These are phyloP conservation scores for Trichoderma brevicompactum DNA, from an alignment of 2,329 filamentous ascomycete species.

Conservation along the genomic window DNA sequence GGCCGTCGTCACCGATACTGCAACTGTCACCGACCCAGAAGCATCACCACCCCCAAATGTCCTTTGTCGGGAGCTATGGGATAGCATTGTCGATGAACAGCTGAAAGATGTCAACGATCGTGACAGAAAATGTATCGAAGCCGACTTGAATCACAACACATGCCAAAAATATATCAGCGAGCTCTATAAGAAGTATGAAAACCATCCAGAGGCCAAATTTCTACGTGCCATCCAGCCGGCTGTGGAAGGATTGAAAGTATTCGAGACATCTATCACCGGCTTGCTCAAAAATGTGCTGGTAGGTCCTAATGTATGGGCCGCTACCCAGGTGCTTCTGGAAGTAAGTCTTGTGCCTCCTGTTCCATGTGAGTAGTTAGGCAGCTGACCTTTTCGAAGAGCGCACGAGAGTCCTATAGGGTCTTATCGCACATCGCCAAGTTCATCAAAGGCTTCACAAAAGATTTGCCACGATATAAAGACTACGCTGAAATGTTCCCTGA, in stretches of 20 bases:
- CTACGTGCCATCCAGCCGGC: neutral
- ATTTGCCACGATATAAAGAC: neutral
- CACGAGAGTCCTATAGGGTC: neutral
- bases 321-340: neutral
- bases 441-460: neutral
- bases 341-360: neutral
- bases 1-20: too few relatives aligned
- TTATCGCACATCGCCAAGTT: neutral
- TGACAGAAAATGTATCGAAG: neutral
- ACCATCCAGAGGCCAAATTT: neutral
- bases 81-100: too few relatives aligned
- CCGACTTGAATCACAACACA: neutral
- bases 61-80: too few relatives aligned
- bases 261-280: neutral
- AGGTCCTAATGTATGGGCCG: neutral
- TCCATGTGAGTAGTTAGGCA: neutral
- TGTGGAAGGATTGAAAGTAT: neutral
- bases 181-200: neutral
- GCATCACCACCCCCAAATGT: too few relatives aligned
- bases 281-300: neutral
- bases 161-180: neutral
- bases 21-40: too few relatives aligned
- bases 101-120: too few relatives aligned
- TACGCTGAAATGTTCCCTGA: neutral
- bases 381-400: neutral